A percentile compares a stretch with the other conserved stretches of the same genome.
phyloP scores from a whole-genome alignment of 2,329 filamentous ascomycete genomes.

The Taxawa tesnikishii region DNA sequence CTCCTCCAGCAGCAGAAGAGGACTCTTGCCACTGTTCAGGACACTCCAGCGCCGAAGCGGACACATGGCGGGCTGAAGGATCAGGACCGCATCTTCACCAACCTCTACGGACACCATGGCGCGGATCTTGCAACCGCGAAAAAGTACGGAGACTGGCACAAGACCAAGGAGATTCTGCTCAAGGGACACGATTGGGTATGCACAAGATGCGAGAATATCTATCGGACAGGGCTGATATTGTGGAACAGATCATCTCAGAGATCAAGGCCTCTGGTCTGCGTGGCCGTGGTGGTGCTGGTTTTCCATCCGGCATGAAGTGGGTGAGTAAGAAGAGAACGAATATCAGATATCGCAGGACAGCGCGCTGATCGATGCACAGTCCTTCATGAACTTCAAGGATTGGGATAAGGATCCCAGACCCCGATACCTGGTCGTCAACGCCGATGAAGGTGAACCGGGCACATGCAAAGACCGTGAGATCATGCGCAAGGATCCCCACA shows the following conservation, averaged over 20 bases:
- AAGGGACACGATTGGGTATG: conserved; percentile 91
- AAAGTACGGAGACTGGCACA: conserved; percentile 99
- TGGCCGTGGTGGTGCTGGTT: conserved; percentile 93
- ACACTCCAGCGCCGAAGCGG: conserved; percentile 42
- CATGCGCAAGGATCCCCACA: conserved; percentile 99
- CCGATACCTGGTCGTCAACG: conserved; percentile 94
- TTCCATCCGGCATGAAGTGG: conserved; percentile 98
- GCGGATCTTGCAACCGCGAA: conserved; percentile 85
- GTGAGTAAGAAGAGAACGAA: too few relatives aligned
- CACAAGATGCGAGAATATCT: conserved; percentile 5
- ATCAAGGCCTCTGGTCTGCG: conserved; percentile 93
- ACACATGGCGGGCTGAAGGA: conserved; percentile 81
- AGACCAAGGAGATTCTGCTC: conserved; percentile 94
- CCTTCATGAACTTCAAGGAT: conserved; percentile 99
- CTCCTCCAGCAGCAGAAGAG: conserved; percentile 41
- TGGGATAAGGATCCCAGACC: conserved; percentile 98
- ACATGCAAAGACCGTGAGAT: conserved; percentile 99
- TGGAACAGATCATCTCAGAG: conserved; percentile 72
- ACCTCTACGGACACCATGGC: conserved; percentile 88
- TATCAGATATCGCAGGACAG: too few relatives aligned
- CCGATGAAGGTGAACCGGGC: conserved; percentile 95
- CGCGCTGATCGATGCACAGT: conserved; percentile 51
- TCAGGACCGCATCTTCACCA: conserved; percentile 98
- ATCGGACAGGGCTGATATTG: conserved; percentile 4
- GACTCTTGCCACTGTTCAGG: conserved; percentile 50